Evolutionary conservation across 1,284 basidiomycete genomes (phyloP), one percentile per base, ranked within the genome.

Genomic region (Wolfiporia cocos): DNA sequence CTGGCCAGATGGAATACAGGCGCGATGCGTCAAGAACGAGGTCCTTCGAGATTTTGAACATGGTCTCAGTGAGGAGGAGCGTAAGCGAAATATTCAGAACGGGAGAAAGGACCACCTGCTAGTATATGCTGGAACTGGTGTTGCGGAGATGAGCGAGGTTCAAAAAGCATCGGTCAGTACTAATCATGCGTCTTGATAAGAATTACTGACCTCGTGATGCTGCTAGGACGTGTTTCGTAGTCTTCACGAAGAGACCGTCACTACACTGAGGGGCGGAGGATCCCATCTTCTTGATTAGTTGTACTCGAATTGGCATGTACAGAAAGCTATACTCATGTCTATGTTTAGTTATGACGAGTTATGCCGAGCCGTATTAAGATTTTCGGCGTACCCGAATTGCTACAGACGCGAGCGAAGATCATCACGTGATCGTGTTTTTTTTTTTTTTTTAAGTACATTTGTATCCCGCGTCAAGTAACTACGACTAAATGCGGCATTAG

Each of bases 1-100:
- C 24, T 87, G 84, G 85, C 86, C 85, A 1, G 48, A 53, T 22
- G 76, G 78, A n/a, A 62, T 45, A 17, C 24, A 42, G 20, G 41
- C 41, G 11, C 41, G 41, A 5, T 42, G 41, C 28, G 14, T 42
- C 24, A 42, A 28, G 5, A 42, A 20, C n/a, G 28, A 33, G 11
- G 15, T 41, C 22, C 19, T 41, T 6, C 12, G 22, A n/a, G 24
- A 29, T 28, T 37, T 24, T 28, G 21, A 24, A 18, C 4, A 29
- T 5, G 21, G 23, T 5, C 10, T 15, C n/a, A n/a, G 23, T 28
- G 11, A 11, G 14, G 21, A 9, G 14, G 26, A 42, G 10, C 11
- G 18, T 17, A 35, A 20, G 12, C 23, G 28, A 21, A 42, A 42
- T 15, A 42, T 42, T 14, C n/a, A 22, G 7, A 42, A 34, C 21